Conservation (phyloP, 2,329 filamentous ascomycete genomes). For the Clarireedia homoeocarpa region DNA sequence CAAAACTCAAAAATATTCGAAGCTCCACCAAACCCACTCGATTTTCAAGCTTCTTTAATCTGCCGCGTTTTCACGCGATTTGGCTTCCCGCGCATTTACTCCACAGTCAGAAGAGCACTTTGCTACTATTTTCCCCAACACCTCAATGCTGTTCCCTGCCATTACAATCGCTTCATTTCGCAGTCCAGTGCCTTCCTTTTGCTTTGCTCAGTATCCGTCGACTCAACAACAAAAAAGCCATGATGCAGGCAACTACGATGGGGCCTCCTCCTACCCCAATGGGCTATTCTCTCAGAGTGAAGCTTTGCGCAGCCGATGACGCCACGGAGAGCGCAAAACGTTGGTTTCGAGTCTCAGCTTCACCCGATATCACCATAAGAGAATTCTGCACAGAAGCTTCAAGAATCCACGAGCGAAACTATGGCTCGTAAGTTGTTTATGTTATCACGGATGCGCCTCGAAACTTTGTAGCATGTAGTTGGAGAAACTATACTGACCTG, state of each 20-base stretch:
- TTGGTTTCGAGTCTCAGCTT: constrained; percentile 25
- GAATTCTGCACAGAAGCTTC: constrained; percentile 27
- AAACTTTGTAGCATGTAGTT: background rate
- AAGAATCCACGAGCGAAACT: constrained; percentile 26
- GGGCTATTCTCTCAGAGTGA: constrained; percentile 26
- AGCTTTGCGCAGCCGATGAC: constrained; percentile 20
- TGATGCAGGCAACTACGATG: constrained; percentile 18
- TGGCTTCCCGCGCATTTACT: background rate
- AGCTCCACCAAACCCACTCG: background rate
- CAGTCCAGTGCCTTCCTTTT: background rate
- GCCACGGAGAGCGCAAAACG: constrained; percentile 21
- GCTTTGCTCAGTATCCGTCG: background rate
- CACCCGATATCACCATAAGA: constrained; percentile 24
- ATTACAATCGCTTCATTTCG: background rate
- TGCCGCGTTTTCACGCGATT: background rate
- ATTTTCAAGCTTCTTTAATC: background rate
- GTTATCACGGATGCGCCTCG: background rate
- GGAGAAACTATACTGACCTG: background rate
- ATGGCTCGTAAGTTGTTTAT: constrained; percentile 23
- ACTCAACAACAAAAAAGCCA: background rate
- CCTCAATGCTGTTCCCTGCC: constrained; percentile 3
- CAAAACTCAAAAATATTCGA: background rate
- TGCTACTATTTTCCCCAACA: background rate
- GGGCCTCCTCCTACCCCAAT: constrained; percentile 19
- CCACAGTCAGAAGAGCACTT: background rate